These are phyloP conservation scores for Takashimella koratensis DNA, from an alignment of 1,284 basidiomycete genomes.

Conservation along the genomic window DNA sequence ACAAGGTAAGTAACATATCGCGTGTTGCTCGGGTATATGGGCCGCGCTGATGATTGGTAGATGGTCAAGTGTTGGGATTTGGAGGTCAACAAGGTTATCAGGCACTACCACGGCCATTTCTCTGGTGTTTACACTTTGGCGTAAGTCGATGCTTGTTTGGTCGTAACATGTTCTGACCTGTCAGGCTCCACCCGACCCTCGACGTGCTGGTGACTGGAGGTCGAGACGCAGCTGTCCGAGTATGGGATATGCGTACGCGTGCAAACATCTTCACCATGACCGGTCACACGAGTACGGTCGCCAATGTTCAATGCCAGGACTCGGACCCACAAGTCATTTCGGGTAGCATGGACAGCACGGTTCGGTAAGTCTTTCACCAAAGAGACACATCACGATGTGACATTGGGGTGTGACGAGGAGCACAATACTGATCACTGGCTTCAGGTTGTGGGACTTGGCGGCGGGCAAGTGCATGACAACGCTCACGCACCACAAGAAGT, in stretches of 20 bases:
- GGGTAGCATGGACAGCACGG: slow-evolving; percentile 95
- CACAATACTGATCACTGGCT: not conserved
- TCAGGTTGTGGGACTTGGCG: slow-evolving; percentile 93
- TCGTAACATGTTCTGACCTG: not conserved
- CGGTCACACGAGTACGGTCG: slow-evolving; percentile 91
- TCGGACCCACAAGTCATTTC: slow-evolving; percentile 97
- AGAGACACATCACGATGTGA: not conserved
- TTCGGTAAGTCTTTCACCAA: slow-evolving; percentile 64
- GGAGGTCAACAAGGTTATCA: slow-evolving; percentile 97
- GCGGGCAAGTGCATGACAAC: slow-evolving; percentile 95
- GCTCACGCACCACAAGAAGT: slow-evolving; percentile 98
- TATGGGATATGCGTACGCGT: slow-evolving; percentile 98
- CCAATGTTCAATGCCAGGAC: slow-evolving; percentile 90
- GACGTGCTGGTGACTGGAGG: slow-evolving; percentile 93
- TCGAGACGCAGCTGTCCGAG: slow-evolving; percentile 89
- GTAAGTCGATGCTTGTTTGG: slow-evolving; percentile 25
- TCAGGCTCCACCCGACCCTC: slow-evolving; percentile 83
- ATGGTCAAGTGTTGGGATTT: slow-evolving; percentile 99
- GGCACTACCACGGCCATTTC: slow-evolving; percentile 96
- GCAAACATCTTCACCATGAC: slow-evolving; percentile 89
- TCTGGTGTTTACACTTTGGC: slow-evolving; percentile 88
- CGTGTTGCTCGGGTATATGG: not conserved
- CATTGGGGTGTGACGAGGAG: not conserved
- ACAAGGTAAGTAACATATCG: slow-evolving; percentile 63
- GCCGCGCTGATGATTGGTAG: slow-evolving; percentile 48